Evolutionary conservation across 371 early-diverging fungal species (phyloP).

Genomic region (Haplosporangium sp.): DNA sequence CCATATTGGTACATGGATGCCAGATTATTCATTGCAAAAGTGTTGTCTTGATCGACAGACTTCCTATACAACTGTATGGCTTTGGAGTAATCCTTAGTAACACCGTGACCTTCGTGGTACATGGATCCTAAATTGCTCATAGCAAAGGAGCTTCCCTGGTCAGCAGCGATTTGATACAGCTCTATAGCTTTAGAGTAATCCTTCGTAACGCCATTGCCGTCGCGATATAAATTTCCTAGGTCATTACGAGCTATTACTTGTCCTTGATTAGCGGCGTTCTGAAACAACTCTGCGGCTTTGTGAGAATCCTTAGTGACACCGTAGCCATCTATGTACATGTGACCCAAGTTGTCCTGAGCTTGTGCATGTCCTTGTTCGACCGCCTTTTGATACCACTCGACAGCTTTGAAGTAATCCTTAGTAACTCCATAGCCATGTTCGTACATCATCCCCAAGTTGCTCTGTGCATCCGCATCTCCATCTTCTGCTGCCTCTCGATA

Average conservation of each 20-base stretch:
- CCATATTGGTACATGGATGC: neutral
- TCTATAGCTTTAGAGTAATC: too few species aligned
- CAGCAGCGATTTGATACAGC: too few species aligned
- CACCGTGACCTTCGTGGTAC: neutral
- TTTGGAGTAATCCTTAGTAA: neutral
- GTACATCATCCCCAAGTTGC: neutral
- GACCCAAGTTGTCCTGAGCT: too few species aligned
- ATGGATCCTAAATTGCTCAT: neutral
- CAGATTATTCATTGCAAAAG: neutral
- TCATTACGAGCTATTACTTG: too few species aligned
- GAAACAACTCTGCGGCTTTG: too few species aligned
- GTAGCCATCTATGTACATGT: too few species aligned
- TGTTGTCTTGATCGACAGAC: neutral
- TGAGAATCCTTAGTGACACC: too few species aligned
- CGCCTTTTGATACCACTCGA: neutral
- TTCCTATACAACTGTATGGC: neutral
- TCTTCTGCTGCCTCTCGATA: neutral
- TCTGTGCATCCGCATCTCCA: neutral
- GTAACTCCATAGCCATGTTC: neutral
- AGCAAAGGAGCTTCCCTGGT: too few species aligned
- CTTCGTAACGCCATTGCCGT: too few species aligned
- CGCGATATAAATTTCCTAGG: too few species aligned
- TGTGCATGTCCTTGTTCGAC: too few species aligned
- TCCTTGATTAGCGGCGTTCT: too few species aligned
- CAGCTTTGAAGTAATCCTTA: neutral